phyloP scores from a whole-genome alignment of 495 filamentous ascomycete genomes.

The Trichoderma reesei region DNA sequence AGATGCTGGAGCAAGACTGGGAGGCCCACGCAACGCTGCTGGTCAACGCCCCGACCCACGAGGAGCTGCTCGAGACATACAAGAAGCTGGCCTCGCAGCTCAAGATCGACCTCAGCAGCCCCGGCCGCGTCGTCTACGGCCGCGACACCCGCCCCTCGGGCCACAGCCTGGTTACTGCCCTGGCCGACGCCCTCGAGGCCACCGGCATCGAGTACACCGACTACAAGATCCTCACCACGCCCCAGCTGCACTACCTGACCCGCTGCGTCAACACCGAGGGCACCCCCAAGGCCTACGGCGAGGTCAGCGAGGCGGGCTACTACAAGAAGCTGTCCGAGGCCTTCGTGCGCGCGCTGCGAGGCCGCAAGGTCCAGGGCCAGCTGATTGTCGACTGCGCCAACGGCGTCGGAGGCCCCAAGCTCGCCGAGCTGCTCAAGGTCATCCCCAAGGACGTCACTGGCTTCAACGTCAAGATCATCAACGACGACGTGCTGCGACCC shows the following conservation, averaged over 20 bases:
- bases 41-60: constrained; percentile 69
- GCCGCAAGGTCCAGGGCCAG: constrained; percentile 55
- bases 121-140: constrained; percentile 77
- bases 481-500: constrained; percentile 82
- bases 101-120: constrained; percentile 59
- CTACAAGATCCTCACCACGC: constrained; percentile 82
- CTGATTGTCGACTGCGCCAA: constrained; percentile 94
- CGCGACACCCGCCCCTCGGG: constrained; percentile 91
- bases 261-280: constrained; percentile 88
- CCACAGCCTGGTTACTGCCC: constrained; percentile 64
- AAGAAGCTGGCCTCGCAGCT: constrained; percentile 58
- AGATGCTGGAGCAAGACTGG: constrained; percentile 95
- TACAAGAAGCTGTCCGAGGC: constrained; percentile 81
- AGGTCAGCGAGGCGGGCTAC: constrained; percentile 81
- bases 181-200: constrained; percentile 67
- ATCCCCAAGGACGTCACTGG: constrained; percentile 56
- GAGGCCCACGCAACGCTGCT: constrained; percentile 77
- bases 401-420: constrained; percentile 89
- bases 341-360: constrained; percentile 70
- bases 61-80: constrained; percentile 65
- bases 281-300: constrained; percentile 73
- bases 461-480: constrained; percentile 76
- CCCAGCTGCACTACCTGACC: constrained; percentile 92
- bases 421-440: constrained; percentile 76
- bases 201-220: constrained; percentile 65